Conservation (phyloP, 345 rosid species). For the Boechera divaricarpa region DNA sequence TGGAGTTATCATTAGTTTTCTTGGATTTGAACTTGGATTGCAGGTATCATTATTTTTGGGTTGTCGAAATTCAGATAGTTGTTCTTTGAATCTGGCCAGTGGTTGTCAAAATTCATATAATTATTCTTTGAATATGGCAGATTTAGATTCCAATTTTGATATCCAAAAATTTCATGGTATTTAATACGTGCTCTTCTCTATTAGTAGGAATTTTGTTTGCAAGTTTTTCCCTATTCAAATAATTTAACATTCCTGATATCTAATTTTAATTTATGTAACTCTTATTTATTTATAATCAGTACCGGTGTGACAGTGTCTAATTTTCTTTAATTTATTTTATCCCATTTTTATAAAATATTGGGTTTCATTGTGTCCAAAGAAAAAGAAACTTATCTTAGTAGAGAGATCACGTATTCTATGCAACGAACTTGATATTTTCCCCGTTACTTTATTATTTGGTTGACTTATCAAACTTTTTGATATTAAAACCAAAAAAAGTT, state of each 20-base stretch:
- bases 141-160: background rate
- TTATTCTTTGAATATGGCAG: background rate
- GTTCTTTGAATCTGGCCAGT: too few species aligned
- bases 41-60: too few species aligned
- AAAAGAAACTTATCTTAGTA: slow-evolving; percentile 12
- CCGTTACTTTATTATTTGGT: slow-evolving; percentile 29
- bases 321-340: background rate
- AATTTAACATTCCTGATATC: background rate
- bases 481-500: background rate
- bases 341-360: background rate
- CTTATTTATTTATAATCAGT: background rate
- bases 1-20: too few species aligned
- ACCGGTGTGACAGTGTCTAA: too few species aligned
- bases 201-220: background rate
- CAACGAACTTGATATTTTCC: slow-evolving; percentile 26
- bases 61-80: too few species aligned
- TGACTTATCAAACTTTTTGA: slow-evolving; percentile 30
- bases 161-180: background rate
- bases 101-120: too few species aligned
- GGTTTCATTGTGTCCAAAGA: background rate
- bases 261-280: background rate
- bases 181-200: background rate
- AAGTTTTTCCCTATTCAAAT: background rate
- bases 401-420: slow-evolving; percentile 28
- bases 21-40: background rate